A percentile compares a stretch with the other conserved stretches of the same genome.
Evolutionary conservation across 1,139 yeast genomes (phyloP).

Genomic region (Hemisphaericaspora xylofermentans): DNA sequence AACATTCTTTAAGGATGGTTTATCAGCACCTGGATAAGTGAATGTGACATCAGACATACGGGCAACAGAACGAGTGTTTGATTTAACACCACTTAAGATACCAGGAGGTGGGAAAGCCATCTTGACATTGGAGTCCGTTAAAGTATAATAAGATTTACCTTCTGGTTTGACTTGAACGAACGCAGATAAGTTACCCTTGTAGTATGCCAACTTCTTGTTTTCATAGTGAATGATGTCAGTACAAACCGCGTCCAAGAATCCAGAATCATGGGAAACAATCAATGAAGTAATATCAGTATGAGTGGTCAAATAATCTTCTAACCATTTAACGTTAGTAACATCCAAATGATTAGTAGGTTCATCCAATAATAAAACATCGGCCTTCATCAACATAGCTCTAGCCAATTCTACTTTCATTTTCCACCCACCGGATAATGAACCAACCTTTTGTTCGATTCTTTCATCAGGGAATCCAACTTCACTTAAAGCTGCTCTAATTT

Average conservation of each 20-base stretch:
- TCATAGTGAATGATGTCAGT: constrained; percentile 97
- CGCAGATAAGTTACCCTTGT: constrained; percentile 92
- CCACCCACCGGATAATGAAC: constrained; percentile 99
- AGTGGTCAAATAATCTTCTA: constrained; percentile 96
- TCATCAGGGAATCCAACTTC: constrained; percentile 91
- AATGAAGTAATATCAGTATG: constrained; percentile 94
- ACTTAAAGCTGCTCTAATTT: constrained; percentile 71
- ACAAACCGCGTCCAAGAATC: constrained; percentile 92
- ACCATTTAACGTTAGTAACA: constrained; percentile 98
- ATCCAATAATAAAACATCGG: constrained; percentile 96
- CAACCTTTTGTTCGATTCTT: constrained; percentile 85
- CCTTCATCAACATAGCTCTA: constrained; percentile 98
- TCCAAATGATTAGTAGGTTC: constrained; percentile 99
- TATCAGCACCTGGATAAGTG: constrained; percentile 83
- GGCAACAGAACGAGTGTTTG: constrained; percentile 93
- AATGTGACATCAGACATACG: constrained; percentile 84
- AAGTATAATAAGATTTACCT: constrained; percentile 94
- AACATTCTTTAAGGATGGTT: constrained; percentile 77
- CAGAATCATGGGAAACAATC: constrained; percentile 98
- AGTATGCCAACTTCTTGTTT: constrained; percentile 89
- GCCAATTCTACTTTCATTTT: constrained; percentile 99
- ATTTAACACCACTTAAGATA: constrained; percentile 91
- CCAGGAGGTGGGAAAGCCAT: constrained; percentile 99
- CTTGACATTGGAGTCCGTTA: constrained; percentile 87
- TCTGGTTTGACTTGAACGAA: constrained; percentile 93